Base-by-base conservation (phyloP, 352 stramenopile genomes). In the Phytopythium chamaehyphon region DNA sequence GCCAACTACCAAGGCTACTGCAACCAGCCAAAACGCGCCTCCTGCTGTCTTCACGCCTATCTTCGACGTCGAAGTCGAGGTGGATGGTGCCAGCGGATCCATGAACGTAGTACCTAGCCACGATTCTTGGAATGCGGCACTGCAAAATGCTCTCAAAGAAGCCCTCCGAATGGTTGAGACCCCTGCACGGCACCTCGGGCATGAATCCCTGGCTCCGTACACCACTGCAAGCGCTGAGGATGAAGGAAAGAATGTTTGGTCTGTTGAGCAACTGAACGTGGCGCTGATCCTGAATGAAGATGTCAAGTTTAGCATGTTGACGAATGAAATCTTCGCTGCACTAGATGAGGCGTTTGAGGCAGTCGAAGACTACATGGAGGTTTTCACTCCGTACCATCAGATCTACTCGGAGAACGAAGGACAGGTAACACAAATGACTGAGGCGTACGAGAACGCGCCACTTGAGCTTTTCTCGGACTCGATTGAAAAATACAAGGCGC, bases 331-430 rank as follows among this genome's bases (percentile, higher is more conserved):
- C 33, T 93, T 94, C 36, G 69, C 88, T 2, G 69, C 82, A 1
- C 55, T 96, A 1, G 83, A 92, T 40, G 81, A 92, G 57, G 80
- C 78, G 0, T 90, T 93, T 46, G 79, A 92, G 31, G 61, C 76
- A 2, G 76, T 96, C 0, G 78, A 90, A 19, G 81, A 95, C 16
- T 98, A 97, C 59, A 73, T 93, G 53, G 72, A 91, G 31, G 70
- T 96, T 0, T 98, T 98, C 50, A 43, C 81, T 1, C 91, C 92
- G 14, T 98, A 86, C 52, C 72, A 88, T 47, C 74, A 95, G 26
- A 93, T 84, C 23, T 97, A 82, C 57, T 62, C 68, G 0, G 76
- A 93, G 35, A 98, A 98, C 54, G 71, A 93, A 47, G 62, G 58
- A 7, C 84, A 96, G 47, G 61, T 89, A 6, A 63, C 64, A 6